A percentile compares a stretch with the other conserved stretches of the same genome.
Evolutionary conservation across 768 basidiomycete species (phyloP).

Genomic region (Dendrothele bispora): DNA sequence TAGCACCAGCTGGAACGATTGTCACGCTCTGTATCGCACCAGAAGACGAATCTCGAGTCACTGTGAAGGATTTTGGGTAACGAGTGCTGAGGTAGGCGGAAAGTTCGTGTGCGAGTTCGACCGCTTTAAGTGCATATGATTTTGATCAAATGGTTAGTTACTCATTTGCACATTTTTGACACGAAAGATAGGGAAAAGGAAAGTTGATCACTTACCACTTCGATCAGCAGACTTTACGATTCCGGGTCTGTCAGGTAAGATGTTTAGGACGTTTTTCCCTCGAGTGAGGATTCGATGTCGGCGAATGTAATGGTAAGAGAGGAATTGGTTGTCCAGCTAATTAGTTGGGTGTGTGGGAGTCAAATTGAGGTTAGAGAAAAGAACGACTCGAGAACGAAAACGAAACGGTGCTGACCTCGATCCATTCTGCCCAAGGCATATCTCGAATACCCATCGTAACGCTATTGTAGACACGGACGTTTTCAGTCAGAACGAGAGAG

Average conservation of each 20-base stretch:
- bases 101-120: constrained; percentile 68
- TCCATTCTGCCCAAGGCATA: constrained; percentile 74
- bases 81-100: constrained; percentile 64
- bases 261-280: constrained; percentile 45
- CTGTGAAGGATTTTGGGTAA: constrained; percentile 57
- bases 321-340: constrained; percentile 60
- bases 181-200: constrained; percentile 4
- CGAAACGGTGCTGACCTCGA: constrained; percentile 51
- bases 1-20: constrained; percentile 46
- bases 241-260: constrained; percentile 46
- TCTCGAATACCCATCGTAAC: constrained; percentile 68
- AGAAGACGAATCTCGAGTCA: constrained; percentile 44
- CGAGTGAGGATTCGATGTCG: constrained; percentile 53
- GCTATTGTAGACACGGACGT: constrained; percentile 39
- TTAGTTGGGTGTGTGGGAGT: not conserved
- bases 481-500: not conserved
- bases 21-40: constrained; percentile 45
- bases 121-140: too few species aligned
- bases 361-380: not conserved
- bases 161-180: not conserved
- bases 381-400: too few species aligned
- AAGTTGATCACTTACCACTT: constrained; percentile 41
- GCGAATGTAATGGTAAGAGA: constrained; percentile 56
- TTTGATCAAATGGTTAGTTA: too few species aligned
- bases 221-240: constrained; percentile 1